Evolutionary conservation across 208 protist genomes (phyloP).

Genomic region (Trypanosoma theileri): DNA sequence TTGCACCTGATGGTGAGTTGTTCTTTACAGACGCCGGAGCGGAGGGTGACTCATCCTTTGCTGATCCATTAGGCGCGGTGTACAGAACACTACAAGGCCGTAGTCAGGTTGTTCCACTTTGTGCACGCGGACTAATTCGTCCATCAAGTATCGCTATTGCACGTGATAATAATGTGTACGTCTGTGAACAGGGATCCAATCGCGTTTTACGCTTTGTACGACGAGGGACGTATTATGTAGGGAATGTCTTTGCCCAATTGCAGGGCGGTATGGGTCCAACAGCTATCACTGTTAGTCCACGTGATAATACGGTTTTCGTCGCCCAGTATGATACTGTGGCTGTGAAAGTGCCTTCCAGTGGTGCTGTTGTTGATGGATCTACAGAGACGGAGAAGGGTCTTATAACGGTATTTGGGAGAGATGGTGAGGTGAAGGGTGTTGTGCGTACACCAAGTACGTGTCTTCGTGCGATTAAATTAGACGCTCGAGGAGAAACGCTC

Average conservation of each 20-base stretch:
- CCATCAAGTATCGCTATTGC: slow-evolving; percentile 52
- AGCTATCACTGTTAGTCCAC: slow-evolving; percentile 44
- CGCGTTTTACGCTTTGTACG: slow-evolving; percentile 64
- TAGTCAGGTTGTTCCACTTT: slow-evolving; percentile 54
- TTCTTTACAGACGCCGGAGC: slow-evolving; percentile 73
- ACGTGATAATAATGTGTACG: slow-evolving; percentile 52
- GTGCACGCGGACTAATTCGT: slow-evolving; percentile 42
- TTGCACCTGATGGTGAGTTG: slow-evolving; percentile 50
- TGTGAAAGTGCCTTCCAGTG: too few species aligned
- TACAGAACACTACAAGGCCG: slow-evolving; percentile 61
- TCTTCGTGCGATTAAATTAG: slow-evolving; percentile 46
- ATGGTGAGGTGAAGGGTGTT: slow-evolving; percentile 41
- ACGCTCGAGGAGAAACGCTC: slow-evolving; percentile 28
- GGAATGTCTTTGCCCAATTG: slow-evolving; percentile 61
- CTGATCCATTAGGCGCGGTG: slow-evolving; percentile 54
- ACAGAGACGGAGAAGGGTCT: too few species aligned
- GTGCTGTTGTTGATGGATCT: too few species aligned
- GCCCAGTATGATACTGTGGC: slow-evolving; percentile 69
- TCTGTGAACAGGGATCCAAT: slow-evolving; percentile 65
- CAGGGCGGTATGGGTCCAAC: slow-evolving; percentile 62
- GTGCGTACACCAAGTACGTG: slow-evolving; percentile 42
- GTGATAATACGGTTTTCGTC: slow-evolving; percentile 57
- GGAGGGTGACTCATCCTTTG: slow-evolving; percentile 58
- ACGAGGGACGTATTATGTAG: slow-evolving; percentile 50
- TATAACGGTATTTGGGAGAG: slow-evolving; percentile 44